These are phyloP conservation scores for Fonsecaea pedrosoi DNA, from an alignment of 2,329 filamentous ascomycete species.

Conservation along the genomic window DNA sequence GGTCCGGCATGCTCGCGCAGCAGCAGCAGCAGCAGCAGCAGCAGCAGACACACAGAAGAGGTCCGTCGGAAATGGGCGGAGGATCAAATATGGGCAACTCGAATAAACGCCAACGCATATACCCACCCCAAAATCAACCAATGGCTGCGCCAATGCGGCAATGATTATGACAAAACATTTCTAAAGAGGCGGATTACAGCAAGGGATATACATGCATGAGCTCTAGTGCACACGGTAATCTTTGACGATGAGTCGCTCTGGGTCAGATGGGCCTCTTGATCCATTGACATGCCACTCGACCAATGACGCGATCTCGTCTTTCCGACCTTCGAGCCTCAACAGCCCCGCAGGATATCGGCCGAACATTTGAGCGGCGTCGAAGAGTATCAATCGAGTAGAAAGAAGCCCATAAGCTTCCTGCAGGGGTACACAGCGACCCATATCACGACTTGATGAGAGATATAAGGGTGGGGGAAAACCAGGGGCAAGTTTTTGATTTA, in stretches of 20 bases:
- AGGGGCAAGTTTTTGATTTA: slow-evolving; percentile 5
- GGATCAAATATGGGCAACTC: slow-evolving; percentile 32
- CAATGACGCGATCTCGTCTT: not conserved
- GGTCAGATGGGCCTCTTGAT: not conserved
- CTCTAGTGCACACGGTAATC: not conserved
- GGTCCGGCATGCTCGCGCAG: slow-evolving; percentile 25
- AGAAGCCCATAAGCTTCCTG: slow-evolving; percentile 1
- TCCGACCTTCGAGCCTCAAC: not conserved
- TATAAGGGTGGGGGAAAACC: slow-evolving; percentile 9
- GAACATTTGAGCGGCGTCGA: not conserved
- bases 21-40: not conserved
- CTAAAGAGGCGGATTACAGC: not conserved
- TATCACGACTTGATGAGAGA: slow-evolving; percentile 29
- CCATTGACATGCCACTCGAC: not conserved
- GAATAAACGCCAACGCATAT: slow-evolving; percentile 35
- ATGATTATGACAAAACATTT: slow-evolving; percentile 9
- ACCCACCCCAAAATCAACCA: slow-evolving; percentile 31
- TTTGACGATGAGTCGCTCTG: not conserved
- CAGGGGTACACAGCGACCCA: slow-evolving; percentile 26
- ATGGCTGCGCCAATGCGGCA: slow-evolving; percentile 36
- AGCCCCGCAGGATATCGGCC: not conserved
- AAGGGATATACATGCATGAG: not conserved
- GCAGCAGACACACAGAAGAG: slow-evolving; percentile 29
- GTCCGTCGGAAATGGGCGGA: slow-evolving; percentile 34
- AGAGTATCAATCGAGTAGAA: not conserved